Conservation (phyloP, 2,329 filamentous ascomycete species). For the Claviceps pusilla region DNA sequence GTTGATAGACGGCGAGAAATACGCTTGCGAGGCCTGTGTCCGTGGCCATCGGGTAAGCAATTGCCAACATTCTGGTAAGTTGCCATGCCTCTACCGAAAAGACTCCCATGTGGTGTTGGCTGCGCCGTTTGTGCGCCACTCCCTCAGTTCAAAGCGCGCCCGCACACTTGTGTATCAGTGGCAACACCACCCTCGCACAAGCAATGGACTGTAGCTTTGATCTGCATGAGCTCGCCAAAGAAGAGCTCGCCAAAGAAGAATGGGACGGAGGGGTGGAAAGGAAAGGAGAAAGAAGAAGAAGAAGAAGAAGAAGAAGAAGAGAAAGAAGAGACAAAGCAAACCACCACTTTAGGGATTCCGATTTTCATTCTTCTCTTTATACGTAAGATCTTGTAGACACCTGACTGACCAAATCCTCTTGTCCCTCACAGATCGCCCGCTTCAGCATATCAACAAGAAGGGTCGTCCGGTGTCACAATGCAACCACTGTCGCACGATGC, state of each 20-base stretch:
- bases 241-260: too few relatives aligned
- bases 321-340: too few relatives aligned
- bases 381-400: background rate
- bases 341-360: background rate
- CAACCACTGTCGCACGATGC: slow-evolving; percentile 85
- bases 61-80: slow-evolving; percentile 86
- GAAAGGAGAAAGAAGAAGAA: background rate
- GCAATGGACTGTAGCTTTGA: background rate
- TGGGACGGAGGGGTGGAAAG: too few relatives aligned
- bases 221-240: background rate
- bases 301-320: background rate
- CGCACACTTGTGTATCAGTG: background rate
- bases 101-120: background rate
- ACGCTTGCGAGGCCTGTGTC: slow-evolving; percentile 93
- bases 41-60: slow-evolving; percentile 97
- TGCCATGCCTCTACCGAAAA: slow-evolving; percentile 5
- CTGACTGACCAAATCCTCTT: background rate
- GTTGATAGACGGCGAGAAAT: slow-evolving; percentile 93
- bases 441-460: slow-evolving; percentile 95
- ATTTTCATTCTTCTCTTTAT: background rate
- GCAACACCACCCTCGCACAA: background rate
- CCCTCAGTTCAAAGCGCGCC: background rate
- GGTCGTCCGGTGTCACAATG: slow-evolving; percentile 96
- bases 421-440: slow-evolving; percentile 55
- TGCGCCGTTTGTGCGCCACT: background rate